A percentile compares a stretch with the other conserved stretches of the same genome.
phyloP scores from a whole-genome alignment of 257 asterid genomes.

The Hygrophila difformis region DNA sequence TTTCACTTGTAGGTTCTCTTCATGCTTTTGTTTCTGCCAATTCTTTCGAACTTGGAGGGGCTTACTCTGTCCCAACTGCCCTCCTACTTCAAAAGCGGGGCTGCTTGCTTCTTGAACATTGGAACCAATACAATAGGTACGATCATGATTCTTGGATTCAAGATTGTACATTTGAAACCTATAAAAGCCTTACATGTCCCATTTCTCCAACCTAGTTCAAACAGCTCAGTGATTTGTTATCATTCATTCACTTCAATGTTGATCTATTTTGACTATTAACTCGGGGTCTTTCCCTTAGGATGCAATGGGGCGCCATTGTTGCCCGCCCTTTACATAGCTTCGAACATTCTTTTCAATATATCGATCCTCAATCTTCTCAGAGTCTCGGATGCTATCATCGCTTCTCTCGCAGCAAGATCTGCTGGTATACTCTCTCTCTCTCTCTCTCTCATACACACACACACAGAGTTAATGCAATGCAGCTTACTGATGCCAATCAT shows the following conservation, averaged over 20 bases:
- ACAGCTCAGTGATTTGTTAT: too few relatives aligned
- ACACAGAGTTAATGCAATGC: background rate
- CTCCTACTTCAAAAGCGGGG: conserved; percentile 57
- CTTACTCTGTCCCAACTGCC: conserved; percentile 57
- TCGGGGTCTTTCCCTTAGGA: conserved; percentile 25
- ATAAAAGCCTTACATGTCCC: background rate
- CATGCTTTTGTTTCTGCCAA: conserved; percentile 60
- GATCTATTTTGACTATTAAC: too few relatives aligned
- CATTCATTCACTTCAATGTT: too few relatives aligned
- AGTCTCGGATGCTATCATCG: conserved; percentile 57
- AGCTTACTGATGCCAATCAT: conserved; percentile 7
- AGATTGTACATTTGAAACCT: background rate
- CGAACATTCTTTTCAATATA: conserved; percentile 58
- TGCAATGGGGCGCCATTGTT: conserved; percentile 73
- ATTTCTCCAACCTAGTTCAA: background rate
- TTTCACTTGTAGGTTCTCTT: conserved; percentile 62
- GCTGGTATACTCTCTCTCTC: conserved; percentile 38
- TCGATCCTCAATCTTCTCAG: conserved; percentile 59
- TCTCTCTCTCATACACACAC: conserved; percentile 1
- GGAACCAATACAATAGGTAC: conserved; percentile 49
- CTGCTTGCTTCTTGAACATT: conserved; percentile 60
- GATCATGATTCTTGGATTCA: conserved; percentile 2
- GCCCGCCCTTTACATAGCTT: conserved; percentile 50
- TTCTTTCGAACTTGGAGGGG: conserved; percentile 65
- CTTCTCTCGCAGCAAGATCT: conserved; percentile 57